Percentiles rank a stretch among this genome's conserved stretches.
Conservation (phyloP, 2,329 filamentous ascomycete species). For the Exophiala sideris region DNA sequence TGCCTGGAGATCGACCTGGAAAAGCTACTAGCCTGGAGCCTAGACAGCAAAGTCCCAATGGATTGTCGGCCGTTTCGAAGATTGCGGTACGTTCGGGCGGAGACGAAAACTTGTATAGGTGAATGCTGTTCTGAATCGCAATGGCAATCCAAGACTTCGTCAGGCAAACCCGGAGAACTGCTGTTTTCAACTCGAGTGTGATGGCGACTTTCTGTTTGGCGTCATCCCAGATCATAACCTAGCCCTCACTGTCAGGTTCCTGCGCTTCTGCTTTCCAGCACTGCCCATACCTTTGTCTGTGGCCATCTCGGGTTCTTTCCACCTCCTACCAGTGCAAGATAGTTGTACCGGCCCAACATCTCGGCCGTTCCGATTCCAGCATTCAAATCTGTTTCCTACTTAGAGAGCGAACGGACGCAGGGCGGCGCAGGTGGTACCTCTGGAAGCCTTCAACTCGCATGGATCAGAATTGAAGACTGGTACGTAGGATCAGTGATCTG, state of each 20-base stretch:
- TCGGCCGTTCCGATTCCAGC: conserved; percentile 77
- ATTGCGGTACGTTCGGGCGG: conserved; percentile 66
- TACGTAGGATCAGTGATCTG: neutral
- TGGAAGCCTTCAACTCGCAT: conserved; percentile 65
- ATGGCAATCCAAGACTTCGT: conserved; percentile 74
- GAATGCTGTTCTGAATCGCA: conserved; percentile 75
- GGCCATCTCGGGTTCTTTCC: conserved; percentile 81
- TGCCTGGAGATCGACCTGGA: conserved; percentile 80
- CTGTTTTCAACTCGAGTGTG: conserved; percentile 73
- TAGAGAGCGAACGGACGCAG: neutral
- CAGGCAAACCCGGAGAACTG: conserved; percentile 75
- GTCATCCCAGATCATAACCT: conserved; percentile 88
- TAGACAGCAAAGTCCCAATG: conserved; percentile 74
- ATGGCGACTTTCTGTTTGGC: conserved; percentile 71
- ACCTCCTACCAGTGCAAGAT: conserved; percentile 84
- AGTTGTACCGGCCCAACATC: conserved; percentile 85
- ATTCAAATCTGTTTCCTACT: conserved; percentile 60
- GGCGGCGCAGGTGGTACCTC: conserved; percentile 42
- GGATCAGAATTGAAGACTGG: conserved; percentile 70
- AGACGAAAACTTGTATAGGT: conserved; percentile 74
- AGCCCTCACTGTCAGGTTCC: conserved; percentile 7
- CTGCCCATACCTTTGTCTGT: conserved; percentile 68
- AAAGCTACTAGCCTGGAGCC: conserved; percentile 73
- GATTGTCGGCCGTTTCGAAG: conserved; percentile 85
- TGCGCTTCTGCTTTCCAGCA: neutral